Evolutionary conservation across 2,329 filamentous ascomycete species (phyloP).

Genomic region (Calonectria crousiana): DNA sequence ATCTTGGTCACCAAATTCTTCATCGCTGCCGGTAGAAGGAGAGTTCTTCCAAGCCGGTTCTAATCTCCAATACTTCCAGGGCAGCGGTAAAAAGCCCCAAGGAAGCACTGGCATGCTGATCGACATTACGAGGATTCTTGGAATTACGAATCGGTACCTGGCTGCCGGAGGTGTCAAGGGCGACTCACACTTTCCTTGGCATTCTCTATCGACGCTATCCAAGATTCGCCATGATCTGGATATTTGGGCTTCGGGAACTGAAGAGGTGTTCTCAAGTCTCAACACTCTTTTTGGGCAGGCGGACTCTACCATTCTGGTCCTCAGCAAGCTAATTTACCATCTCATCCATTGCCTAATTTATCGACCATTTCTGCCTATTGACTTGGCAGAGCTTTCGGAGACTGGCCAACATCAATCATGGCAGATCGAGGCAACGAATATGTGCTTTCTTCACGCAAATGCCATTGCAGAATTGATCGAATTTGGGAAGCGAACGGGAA

Average conservation of each 20-base stretch:
- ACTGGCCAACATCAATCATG: slow-evolving; percentile 89
- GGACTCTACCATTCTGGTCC: slow-evolving; percentile 81
- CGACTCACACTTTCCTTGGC: slow-evolving; percentile 92
- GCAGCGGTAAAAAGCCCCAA: slow-evolving; percentile 76
- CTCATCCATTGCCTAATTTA: slow-evolving; percentile 89
- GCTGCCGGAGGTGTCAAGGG: slow-evolving; percentile 89
- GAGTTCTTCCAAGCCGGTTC: slow-evolving; percentile 85
- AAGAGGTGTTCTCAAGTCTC: slow-evolving; percentile 82
- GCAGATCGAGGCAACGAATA: slow-evolving; percentile 91
- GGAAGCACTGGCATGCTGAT: slow-evolving; percentile 85
- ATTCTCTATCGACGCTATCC: slow-evolving; percentile 85
- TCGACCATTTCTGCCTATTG: slow-evolving; percentile 86
- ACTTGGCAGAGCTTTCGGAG: slow-evolving; percentile 83
- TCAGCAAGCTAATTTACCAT: slow-evolving; percentile 90
- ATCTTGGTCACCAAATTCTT: slow-evolving; percentile 75
- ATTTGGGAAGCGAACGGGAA: slow-evolving; percentile 78
- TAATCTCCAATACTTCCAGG: slow-evolving; percentile 80
- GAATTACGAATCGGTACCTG: slow-evolving; percentile 85
- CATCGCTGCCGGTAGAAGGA: slow-evolving; percentile 75
- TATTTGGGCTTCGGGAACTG: slow-evolving; percentile 85
- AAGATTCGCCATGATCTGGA: slow-evolving; percentile 89
- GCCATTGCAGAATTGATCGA: slow-evolving; percentile 87
- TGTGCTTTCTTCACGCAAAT: slow-evolving; percentile 89
- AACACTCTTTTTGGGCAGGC: slow-evolving; percentile 81
- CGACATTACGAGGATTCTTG: slow-evolving; percentile 85